A percentile compares a stretch with the other conserved stretches of the same genome.
These are phyloP conservation scores for Camelina sativa DNA, from an alignment of 345 rosid species.

Conservation along the genomic window DNA sequence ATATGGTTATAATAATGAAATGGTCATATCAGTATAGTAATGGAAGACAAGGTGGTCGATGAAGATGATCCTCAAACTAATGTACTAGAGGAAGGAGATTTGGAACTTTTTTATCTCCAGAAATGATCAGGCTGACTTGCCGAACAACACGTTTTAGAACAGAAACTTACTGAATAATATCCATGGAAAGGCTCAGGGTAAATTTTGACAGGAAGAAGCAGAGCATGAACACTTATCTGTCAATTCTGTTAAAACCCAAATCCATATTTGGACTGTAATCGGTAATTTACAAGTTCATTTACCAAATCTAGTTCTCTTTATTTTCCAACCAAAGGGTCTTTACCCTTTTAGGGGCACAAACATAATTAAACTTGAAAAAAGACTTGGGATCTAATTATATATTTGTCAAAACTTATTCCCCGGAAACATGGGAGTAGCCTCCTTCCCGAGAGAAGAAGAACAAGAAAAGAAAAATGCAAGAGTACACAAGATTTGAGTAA, in stretches of 20 bases:
- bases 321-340: background rate
- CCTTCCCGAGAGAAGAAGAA: conserved; percentile 8
- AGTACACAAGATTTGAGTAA: conserved; percentile 9
- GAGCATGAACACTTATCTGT: background rate
- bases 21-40: background rate
- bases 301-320: background rate
- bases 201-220: background rate
- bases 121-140: too few species aligned
- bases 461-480: background rate
- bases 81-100: background rate
- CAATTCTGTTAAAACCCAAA: too few species aligned
- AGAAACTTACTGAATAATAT: background rate
- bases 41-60: background rate
- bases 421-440: conserved; percentile 13
- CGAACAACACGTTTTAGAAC: background rate
- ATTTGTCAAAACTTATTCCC: conserved; percentile 39
- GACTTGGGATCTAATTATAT: background rate
- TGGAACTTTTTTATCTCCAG: too few species aligned
- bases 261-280: background rate
- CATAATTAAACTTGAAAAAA: background rate
- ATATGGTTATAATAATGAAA: background rate
- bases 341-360: background rate
- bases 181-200: background rate
- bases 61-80: background rate
- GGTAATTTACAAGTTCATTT: background rate